These are phyloP conservation scores for Leersia perrieri DNA, from an alignment of 176 grass and related monocot genomes.

Conservation along the genomic window DNA sequence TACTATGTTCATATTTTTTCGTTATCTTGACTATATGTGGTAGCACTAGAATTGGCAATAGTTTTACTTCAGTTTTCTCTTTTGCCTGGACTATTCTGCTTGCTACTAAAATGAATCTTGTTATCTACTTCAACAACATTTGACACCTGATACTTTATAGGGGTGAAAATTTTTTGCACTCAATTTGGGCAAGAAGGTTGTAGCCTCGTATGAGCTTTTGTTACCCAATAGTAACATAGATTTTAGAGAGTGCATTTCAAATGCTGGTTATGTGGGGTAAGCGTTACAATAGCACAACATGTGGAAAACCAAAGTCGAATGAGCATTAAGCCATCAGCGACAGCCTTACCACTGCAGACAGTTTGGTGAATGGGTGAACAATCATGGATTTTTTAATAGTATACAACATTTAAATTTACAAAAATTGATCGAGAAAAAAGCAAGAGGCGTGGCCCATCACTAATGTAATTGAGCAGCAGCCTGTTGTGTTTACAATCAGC, in stretches of 20 bases:
- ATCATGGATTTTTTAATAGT: neutral
- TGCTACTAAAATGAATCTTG: neutral
- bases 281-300: too few species aligned
- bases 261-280: slow-evolving; percentile 70
- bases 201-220: slow-evolving; percentile 69
- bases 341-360: slow-evolving; percentile 38
- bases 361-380: slow-evolving; percentile 56
- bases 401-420: too few species aligned
- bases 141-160: slow-evolving; percentile 36
- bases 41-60: neutral
- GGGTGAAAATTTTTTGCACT: slow-evolving; percentile 83
- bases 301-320: slow-evolving; percentile 46
- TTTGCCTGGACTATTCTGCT: neutral
- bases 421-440: too few species aligned
- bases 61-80: neutral
- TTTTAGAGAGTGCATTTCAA: slow-evolving; percentile 43
- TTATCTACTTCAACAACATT: slow-evolving; percentile 15
- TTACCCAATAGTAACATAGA: slow-evolving; percentile 50
- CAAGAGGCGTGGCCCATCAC: too few species aligned
- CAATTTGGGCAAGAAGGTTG: slow-evolving; percentile 77
- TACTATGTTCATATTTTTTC: neutral
- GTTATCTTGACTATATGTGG: slow-evolving; percentile 8
- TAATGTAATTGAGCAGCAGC: too few species aligned
- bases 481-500: too few species aligned
- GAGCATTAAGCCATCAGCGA: slow-evolving; percentile 8